phyloP scores from a whole-genome alignment of 768 basidiomycete species.

The Lentinus brumalis region DNA sequence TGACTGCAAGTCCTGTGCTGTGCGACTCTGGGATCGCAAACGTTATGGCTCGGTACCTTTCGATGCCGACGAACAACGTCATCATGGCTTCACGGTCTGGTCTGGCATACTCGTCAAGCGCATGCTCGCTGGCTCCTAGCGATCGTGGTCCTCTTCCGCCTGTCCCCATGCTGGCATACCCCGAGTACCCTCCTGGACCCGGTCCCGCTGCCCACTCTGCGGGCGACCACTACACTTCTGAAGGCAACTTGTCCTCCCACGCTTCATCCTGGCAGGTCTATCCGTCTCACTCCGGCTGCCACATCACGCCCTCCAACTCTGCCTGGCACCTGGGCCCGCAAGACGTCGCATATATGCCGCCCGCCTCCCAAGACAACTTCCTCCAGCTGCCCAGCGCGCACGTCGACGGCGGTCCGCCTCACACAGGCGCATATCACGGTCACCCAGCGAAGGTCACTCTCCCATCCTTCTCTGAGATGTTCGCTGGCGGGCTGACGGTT shows the following conservation, averaged over 20 bases:
- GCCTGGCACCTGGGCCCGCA: too few relatives aligned
- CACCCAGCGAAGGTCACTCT: conserved; percentile 6
- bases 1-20: neutral
- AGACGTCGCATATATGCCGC: too few relatives aligned
- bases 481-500: neutral
- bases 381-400: conserved; percentile 11
- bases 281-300: too few relatives aligned
- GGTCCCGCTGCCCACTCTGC: too few relatives aligned
- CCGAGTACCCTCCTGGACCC: neutral
- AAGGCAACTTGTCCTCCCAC: too few relatives aligned
- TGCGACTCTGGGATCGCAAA: neutral
- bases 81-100: neutral
- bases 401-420: neutral
- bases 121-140: neutral
- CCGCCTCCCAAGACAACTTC: neutral
- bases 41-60: neutral
- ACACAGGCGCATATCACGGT: neutral
- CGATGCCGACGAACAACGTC: neutral
- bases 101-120: neutral
- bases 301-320: too few relatives aligned
- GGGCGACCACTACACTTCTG: too few relatives aligned
- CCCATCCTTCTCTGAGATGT: conserved; percentile 9
- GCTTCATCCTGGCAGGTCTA: too few relatives aligned
- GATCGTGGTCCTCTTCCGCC: neutral
- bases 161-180: neutral